Evolutionary conservation across 176 grass and related monocot genomes (phyloP).

Genomic region (Otatea glauca): DNA sequence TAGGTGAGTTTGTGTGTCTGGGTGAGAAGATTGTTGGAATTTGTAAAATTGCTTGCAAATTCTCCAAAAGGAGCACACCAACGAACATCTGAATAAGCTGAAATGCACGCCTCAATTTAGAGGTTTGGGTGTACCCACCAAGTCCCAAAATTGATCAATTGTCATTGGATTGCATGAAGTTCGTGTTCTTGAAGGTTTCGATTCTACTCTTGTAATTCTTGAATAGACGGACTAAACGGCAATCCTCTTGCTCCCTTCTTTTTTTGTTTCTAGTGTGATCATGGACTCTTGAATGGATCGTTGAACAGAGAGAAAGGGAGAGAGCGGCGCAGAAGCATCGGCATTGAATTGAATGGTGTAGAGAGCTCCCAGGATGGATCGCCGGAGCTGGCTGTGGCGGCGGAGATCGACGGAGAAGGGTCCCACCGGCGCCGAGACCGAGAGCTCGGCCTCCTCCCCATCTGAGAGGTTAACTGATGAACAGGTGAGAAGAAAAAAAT

Average conservation of each 20-base stretch:
- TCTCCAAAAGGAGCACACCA: neutral
- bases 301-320: neutral
- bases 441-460: slow-evolving; percentile 65
- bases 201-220: neutral
- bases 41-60: neutral
- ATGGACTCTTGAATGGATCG: neutral
- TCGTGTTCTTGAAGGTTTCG: slow-evolving; percentile 34
- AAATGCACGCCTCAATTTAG: neutral
- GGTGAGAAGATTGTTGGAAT: neutral
- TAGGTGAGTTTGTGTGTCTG: neutral
- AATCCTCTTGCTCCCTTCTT: neutral
- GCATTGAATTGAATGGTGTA: slow-evolving; percentile 43
- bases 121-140: neutral
- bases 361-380: slow-evolving; percentile 57
- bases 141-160: neutral
- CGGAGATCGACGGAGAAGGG: slow-evolving; percentile 71
- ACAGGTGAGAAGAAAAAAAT: slow-evolving; percentile 50
- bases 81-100: slow-evolving; percentile 11
- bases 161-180: slow-evolving; percentile 7
- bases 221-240: neutral
- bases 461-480: slow-evolving; percentile 70
- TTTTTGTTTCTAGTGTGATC: slow-evolving; percentile 24
- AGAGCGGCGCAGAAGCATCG: neutral
- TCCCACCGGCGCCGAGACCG: slow-evolving; percentile 51
- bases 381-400: slow-evolving; percentile 86